These are phyloP conservation scores for Penicillium chermesinum DNA, from an alignment of 495 filamentous ascomycete genomes.

Conservation along the genomic window DNA sequence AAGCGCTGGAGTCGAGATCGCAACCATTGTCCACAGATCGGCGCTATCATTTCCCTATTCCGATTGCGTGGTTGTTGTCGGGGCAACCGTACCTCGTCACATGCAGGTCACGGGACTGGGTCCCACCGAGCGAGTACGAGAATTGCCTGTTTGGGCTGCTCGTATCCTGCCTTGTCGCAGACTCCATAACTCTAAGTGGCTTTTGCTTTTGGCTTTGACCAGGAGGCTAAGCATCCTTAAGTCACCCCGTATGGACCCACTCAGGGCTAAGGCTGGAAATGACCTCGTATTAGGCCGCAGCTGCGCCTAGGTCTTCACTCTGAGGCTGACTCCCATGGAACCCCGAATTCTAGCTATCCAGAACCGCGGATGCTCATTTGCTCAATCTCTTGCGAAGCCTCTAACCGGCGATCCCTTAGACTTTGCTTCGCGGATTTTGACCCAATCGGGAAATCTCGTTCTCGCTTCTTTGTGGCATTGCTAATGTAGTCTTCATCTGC, in stretches of 20 bases:
- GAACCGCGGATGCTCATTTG: not conserved
- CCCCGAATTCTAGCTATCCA: not conserved
- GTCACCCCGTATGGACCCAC: not conserved
- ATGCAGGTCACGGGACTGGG: not conserved
- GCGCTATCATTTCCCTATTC: constrained; percentile 8
- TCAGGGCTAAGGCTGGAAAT: not conserved
- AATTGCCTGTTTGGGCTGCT: not conserved
- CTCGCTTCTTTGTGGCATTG: constrained; percentile 11
- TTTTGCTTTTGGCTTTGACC: too few species aligned
- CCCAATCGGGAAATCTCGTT: constrained; percentile 18
- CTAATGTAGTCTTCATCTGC: not conserved
- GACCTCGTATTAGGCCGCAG: not conserved
- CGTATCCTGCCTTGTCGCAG: too few species aligned
- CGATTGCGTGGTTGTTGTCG: constrained; percentile 12
- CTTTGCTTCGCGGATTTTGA: not conserved
- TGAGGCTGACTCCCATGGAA: not conserved
- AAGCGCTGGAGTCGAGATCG: constrained; percentile 3
- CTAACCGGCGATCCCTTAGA: not conserved
- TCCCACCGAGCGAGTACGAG: not conserved
- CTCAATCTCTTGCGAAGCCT: not conserved
- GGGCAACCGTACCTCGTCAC: constrained; percentile 8
- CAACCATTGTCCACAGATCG: constrained; percentile 16
- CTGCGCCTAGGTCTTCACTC: not conserved
- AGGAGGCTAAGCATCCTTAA: not conserved
- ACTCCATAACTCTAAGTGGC: too few species aligned